Conservation (phyloP, 2,329 filamentous ascomycete genomes). For the Purpureocillium lavendulum region DNA sequence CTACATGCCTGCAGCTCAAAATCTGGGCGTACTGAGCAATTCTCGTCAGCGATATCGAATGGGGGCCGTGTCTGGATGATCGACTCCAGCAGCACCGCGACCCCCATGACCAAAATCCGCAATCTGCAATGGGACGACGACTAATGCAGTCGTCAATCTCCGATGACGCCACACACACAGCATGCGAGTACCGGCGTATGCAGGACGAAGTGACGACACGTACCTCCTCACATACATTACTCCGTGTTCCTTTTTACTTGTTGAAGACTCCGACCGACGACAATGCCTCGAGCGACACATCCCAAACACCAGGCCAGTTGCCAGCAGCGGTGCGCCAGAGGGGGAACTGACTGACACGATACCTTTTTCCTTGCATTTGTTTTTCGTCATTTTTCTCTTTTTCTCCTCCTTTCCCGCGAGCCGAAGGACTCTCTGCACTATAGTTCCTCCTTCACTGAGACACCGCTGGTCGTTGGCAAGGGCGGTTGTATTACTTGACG, state of each 20-base stretch:
- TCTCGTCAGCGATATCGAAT: constrained; percentile 13
- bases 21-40: constrained; percentile 69
- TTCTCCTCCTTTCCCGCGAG: constrained; percentile 13
- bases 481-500: constrained; percentile 28
- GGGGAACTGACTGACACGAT: constrained; percentile 23
- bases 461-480: constrained; percentile 19
- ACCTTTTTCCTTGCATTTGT: constrained; percentile 19
- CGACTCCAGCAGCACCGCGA: constrained; percentile 18
- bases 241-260: constrained; percentile 7
- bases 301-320: constrained; percentile 13
- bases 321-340: constrained; percentile 15
- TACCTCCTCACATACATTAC: constrained; percentile 21
- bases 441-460: constrained; percentile 21
- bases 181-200: constrained; percentile 26
- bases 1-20: constrained; percentile 57
- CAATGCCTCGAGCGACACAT: constrained; percentile 14
- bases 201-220: constrained; percentile 32
- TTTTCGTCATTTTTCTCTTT: constrained; percentile 11
- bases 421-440: constrained; percentile 25
- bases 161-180: constrained; percentile 14
- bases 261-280: constrained; percentile 9
- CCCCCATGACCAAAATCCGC: constrained; percentile 7
- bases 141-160: constrained; percentile 19
- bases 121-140: constrained; percentile 22
- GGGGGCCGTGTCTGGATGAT: constrained; percentile 18